Evolutionary conservation across 495 filamentous ascomycete genomes (phyloP).

Genomic region (Aspergillus avenaceus): DNA sequence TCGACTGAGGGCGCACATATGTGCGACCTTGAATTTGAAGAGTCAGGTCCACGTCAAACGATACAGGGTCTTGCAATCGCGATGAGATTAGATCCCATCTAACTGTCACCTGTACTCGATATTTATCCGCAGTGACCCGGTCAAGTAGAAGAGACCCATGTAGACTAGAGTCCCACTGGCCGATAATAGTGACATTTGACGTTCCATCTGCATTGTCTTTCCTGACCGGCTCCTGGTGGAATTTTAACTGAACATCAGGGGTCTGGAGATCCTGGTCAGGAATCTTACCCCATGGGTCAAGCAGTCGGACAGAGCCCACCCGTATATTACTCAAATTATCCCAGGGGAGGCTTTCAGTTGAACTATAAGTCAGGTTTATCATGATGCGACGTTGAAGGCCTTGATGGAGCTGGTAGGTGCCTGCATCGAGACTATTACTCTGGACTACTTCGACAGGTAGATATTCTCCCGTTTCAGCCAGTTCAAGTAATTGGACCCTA

Average conservation of each 20-base stretch:
- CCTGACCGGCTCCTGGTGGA: conserved; percentile 68
- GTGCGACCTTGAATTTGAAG: conserved; percentile 81
- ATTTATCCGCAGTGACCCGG: conserved; percentile 82
- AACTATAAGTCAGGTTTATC: conserved; percentile 82
- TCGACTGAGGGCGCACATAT: conserved; percentile 76
- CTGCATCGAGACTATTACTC: conserved; percentile 71
- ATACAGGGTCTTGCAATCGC: conserved; percentile 76
- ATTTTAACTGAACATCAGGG: conserved; percentile 71
- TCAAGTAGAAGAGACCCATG: conserved; percentile 88
- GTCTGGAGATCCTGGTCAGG: conserved; percentile 69
- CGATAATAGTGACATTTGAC: conserved; percentile 75
- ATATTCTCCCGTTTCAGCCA: conserved; percentile 88
- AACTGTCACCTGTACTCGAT: conserved; percentile 82
- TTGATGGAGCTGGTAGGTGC: conserved; percentile 92
- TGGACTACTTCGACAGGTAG: conserved; percentile 90
- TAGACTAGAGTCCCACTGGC: conserved; percentile 94
- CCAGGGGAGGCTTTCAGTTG: conserved; percentile 83
- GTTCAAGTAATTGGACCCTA: conserved; percentile 79
- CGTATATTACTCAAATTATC: conserved; percentile 69
- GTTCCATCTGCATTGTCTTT: conserved; percentile 86
- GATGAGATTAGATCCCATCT: conserved; percentile 77
- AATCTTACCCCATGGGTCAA: conserved; percentile 80
- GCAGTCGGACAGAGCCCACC: conserved; percentile 72
- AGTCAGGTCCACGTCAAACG: conserved; percentile 73
- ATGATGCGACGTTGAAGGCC: conserved; percentile 87